These are phyloP conservation scores for Annona squamosa DNA, from an alignment of 164 flowering plant genomes.

Conservation along the genomic window DNA sequence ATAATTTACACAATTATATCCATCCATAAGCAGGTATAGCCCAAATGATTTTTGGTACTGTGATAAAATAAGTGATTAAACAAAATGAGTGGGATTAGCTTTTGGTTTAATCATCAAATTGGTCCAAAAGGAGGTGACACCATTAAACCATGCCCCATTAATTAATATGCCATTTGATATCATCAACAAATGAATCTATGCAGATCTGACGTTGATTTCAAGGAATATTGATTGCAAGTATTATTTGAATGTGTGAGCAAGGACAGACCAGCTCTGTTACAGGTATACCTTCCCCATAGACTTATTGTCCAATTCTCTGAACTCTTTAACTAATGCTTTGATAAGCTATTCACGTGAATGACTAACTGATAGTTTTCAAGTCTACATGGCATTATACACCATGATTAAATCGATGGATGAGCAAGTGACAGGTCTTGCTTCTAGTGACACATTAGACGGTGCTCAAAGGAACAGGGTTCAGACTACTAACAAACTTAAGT, in stretches of 20 bases:
- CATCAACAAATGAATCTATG: slow-evolving; percentile 10
- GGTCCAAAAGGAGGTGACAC: no score
- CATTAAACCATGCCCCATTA: no score
- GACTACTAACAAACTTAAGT: no score
- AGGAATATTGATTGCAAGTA: slow-evolving; percentile 93
- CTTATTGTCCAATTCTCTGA: neutral
- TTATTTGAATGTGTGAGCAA: slow-evolving; percentile 93
- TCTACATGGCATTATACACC: slow-evolving; percentile 73
- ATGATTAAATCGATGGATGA: slow-evolving; percentile 58
- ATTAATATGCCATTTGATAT: no score
- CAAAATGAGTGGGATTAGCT: no score
- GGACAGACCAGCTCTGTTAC: slow-evolving; percentile 89
- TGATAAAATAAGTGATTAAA: no score
- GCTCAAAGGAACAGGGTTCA: no score
- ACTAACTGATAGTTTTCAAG: slow-evolving; percentile 36
- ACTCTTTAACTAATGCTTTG: neutral
- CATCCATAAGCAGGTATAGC: no score
- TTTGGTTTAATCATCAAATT: no score
- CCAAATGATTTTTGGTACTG: no score
- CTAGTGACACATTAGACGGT: slow-evolving; percentile 35
- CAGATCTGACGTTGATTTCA: slow-evolving; percentile 80
- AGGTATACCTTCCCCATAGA: slow-evolving; percentile 33
- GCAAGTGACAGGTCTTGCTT: slow-evolving; percentile 33
- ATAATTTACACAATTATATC: no score
- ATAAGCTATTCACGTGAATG: neutral